A percentile compares a stretch with the other conserved stretches of the same genome.
These are phyloP conservation scores for Fraxinus anomala DNA, from an alignment of 257 asterid species.

Conservation along the genomic window DNA sequence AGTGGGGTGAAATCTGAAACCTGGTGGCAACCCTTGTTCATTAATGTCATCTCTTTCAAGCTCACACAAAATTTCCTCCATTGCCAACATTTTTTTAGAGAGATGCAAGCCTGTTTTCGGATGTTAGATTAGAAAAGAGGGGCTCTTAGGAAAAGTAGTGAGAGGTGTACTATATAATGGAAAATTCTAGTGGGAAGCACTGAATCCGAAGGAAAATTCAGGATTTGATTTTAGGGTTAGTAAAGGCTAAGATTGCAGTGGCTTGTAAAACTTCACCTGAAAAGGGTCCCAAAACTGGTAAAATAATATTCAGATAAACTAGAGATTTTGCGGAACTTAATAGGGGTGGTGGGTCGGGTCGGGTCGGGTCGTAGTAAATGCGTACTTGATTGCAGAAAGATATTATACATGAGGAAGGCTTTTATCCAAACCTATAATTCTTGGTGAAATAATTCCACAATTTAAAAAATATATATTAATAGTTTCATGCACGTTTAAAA, in stretches of 20 bases:
- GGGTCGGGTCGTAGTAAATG: constrained; percentile 44
- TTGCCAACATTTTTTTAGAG: constrained; percentile 40
- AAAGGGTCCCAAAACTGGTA: constrained; percentile 56
- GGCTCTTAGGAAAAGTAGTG: background rate
- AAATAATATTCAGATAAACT: constrained; percentile 41
- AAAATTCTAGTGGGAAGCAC: constrained; percentile 34
- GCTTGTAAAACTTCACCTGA: constrained; percentile 62
- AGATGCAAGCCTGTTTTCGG: background rate
- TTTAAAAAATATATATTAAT: background rate
- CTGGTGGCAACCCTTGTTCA: constrained; percentile 69
- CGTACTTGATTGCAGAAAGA: constrained; percentile 55
- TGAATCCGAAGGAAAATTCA: constrained; percentile 48
- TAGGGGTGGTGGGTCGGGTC: background rate
- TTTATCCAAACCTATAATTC: constrained; percentile 1
- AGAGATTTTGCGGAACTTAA: constrained; percentile 1
- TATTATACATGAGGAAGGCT: constrained; percentile 25
- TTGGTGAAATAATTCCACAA: background rate
- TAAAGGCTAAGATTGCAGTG: constrained; percentile 40
- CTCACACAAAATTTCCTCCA: constrained; percentile 71
- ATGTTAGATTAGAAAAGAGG: background rate
- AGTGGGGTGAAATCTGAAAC: constrained; percentile 81
- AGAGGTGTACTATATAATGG: constrained; percentile 24
- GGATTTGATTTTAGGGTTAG: constrained; percentile 16
- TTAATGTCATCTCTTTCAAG: constrained; percentile 43
- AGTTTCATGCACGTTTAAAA: no score